A percentile compares a stretch with the other conserved stretches of the same genome.
These are phyloP conservation scores for Aureobasidium musti DNA, from an alignment of 2,329 filamentous ascomycete species.

Conservation along the genomic window DNA sequence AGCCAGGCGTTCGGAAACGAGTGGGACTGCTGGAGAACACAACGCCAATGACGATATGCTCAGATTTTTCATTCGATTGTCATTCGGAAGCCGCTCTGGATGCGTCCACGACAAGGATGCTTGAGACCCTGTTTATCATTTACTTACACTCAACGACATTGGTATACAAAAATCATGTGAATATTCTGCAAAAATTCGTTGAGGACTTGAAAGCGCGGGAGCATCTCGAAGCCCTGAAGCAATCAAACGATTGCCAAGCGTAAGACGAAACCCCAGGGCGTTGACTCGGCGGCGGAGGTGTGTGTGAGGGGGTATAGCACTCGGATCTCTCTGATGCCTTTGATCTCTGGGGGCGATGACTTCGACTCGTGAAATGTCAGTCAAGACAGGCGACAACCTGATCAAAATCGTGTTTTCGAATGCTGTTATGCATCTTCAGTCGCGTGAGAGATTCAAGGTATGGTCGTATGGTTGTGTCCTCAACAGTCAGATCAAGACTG, in stretches of 20 bases:
- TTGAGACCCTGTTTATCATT: neutral
- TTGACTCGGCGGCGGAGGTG: slow-evolving; percentile 7
- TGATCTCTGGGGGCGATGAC: neutral
- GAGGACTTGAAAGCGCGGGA: neutral
- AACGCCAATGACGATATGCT: slow-evolving; percentile 18
- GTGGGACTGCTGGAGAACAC: slow-evolving; percentile 12
- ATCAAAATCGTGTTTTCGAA: neutral
- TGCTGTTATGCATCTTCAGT: neutral
- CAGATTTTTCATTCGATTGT: neutral
- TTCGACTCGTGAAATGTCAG: neutral
- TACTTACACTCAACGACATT: neutral
- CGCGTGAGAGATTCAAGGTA: neutral
- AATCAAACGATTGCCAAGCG: slow-evolving; percentile 2
- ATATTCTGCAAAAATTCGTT: neutral
- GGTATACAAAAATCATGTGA: neutral
- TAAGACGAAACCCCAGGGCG: slow-evolving; percentile 13
- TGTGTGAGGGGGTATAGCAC: slow-evolving; percentile 5
- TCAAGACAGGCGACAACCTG: neutral
- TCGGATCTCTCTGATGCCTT: slow-evolving; percentile 16
- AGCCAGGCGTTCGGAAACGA: slow-evolving; percentile 15
- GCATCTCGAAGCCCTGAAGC: neutral
- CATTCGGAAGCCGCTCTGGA: slow-evolving; percentile 4
- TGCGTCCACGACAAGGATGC: neutral
- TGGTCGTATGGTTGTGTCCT: neutral
- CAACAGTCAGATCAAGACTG: neutral